Evolutionary conservation across 441 rosid genomes (phyloP), one percentile per base, ranked within the genome.

Genomic region (Bocquillonia castaneifolia): DNA sequence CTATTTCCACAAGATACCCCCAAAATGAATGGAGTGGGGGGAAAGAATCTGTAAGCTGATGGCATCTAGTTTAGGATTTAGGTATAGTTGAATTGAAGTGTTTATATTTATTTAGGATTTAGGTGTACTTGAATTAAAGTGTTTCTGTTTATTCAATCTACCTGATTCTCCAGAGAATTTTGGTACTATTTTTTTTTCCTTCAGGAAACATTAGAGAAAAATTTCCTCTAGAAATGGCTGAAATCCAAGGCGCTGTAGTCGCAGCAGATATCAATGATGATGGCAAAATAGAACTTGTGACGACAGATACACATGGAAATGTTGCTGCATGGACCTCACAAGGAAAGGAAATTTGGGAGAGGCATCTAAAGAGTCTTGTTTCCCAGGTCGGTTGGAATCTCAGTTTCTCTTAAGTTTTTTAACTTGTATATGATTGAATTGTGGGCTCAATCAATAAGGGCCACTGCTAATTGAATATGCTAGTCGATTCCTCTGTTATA

Each of bases 211-310:
- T 88, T 67, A 85, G 98, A 79, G 82, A 88, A 77, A 90, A 87
- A 3, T 95, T 95, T 74, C 98, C 99, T 59, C 96, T 92, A 64
- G 96, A 91, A 85, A 91, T 95, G 99, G 98, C 97, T 34, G 99
- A 95, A 86, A 92, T 95, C 72, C 97, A 92, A 83, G 98, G 97
- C 37, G 81, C 92, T 34, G 97, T 91, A 29, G 91, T 89, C 81
- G 98, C 98, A 40, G 98, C 98, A 62, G 99, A 95, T 82, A 89
- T 95, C 66, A 92, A 95, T 78, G 99, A 92, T 74, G 99, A 95
- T 88, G 99, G 99, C 26, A 95, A 95, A 81, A 83, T 92, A 74
- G 99, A 95, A 79, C 87, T 95, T 31, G 91, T 95, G 57, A 92
- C 99, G 71, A 83, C 98, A 64, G 99, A 95, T 83, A 81, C 86